These are phyloP conservation scores for Cymbopogon flexuosus DNA, from an alignment of 202 grass and related monocot genomes.

Conservation along the genomic window DNA sequence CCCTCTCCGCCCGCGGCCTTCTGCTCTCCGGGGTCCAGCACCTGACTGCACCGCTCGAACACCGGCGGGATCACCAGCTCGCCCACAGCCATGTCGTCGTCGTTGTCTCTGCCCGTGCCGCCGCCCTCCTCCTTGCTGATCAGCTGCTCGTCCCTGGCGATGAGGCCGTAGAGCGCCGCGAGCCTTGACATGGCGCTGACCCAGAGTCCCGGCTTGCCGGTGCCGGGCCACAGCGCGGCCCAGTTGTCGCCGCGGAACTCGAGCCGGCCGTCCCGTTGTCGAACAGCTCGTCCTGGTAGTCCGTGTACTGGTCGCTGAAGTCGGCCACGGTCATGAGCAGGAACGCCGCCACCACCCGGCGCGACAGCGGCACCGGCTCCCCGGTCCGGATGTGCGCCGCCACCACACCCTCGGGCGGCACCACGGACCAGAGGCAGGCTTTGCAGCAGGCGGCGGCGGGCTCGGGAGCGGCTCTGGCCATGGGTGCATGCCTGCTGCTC, in stretches of 20 bases:
- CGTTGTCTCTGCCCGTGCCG: too few relatives aligned
- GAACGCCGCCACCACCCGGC: conserved; percentile 43
- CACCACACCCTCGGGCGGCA: not conserved
- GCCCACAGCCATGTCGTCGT: not conserved
- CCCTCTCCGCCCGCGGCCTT: too few relatives aligned
- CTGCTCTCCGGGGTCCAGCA: conserved; percentile 9
- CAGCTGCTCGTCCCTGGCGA: conserved; percentile 42
- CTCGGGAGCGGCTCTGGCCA: too few relatives aligned
- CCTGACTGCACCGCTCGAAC: conserved; percentile 8
- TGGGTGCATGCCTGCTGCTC: too few relatives aligned
- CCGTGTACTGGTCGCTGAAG: conserved; percentile 61
- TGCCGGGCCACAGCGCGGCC: conserved; percentile 50
- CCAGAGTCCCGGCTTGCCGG: conserved; percentile 57
- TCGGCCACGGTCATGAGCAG: conserved; percentile 58
- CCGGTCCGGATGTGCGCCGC: conserved; percentile 32
- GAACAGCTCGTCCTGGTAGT: conserved; percentile 66
- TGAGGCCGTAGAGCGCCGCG: conserved; percentile 41
- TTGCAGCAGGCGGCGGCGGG: too few relatives aligned
- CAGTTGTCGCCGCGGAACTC: conserved; percentile 38
- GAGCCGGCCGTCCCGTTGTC: conserved; percentile 43
- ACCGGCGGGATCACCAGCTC: conserved; percentile 9
- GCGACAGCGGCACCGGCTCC: conserved; percentile 48
- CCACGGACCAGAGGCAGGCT: not conserved
- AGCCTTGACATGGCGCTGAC: conserved; percentile 52
- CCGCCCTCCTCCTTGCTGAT: too few relatives aligned